phyloP scores from a whole-genome alignment of 306 rosid species.

The Notholithocarpus densiflorus region DNA sequence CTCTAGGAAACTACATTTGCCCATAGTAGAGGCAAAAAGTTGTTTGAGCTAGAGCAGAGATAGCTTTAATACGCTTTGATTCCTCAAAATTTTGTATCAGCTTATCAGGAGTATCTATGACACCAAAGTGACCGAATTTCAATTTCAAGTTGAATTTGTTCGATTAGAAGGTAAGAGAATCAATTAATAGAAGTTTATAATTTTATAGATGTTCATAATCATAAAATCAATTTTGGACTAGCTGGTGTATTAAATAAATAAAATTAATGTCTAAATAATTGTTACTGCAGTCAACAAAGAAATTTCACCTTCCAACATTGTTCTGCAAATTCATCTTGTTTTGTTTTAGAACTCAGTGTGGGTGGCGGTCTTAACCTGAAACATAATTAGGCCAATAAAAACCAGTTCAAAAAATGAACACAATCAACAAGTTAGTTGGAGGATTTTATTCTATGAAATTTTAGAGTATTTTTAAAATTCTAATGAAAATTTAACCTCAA shows the following conservation, averaged over 20 bases:
- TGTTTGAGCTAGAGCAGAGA: not conserved
- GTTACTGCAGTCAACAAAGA: not conserved
- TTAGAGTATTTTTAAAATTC: not conserved
- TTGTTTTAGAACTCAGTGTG: constrained; percentile 40
- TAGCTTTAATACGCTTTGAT: not conserved
- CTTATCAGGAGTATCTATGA: not conserved
- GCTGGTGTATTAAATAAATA: not conserved
- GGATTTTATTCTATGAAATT: not conserved
- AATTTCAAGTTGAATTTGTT: not conserved
- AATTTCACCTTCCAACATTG: constrained; percentile 55
- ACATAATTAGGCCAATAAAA: constrained; percentile 21
- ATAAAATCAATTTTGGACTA: not conserved
- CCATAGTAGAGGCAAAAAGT: not conserved
- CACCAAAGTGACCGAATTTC: not conserved
- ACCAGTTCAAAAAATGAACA: not conserved
- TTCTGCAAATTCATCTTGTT: constrained; percentile 48
- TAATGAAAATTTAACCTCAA: not conserved
- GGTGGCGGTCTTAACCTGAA: constrained; percentile 63
- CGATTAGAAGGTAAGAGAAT: not conserved
- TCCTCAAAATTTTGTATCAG: not conserved
- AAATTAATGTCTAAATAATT: not conserved
- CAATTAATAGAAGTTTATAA: not conserved
- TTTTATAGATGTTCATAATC: not conserved
- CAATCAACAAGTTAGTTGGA: not conserved
- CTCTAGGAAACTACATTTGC: not conserved